Evolutionary conservation across 352 stramenopile species (phyloP).

Genomic region (Hyaloperonospora brassicae): DNA sequence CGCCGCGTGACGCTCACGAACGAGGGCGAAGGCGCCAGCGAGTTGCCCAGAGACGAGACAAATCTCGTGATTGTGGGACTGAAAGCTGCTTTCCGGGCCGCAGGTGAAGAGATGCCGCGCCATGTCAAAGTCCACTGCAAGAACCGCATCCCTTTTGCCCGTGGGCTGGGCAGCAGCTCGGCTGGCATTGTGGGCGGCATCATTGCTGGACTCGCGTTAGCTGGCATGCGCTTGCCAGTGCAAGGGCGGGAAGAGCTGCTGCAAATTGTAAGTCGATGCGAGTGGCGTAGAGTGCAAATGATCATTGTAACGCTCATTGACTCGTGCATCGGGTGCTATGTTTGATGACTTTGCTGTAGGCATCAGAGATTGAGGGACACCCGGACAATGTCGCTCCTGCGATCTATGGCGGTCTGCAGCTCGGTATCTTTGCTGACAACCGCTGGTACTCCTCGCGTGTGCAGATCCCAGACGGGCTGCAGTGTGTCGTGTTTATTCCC

Average conservation of each 20-base stretch:
- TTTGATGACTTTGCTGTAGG: constrained; percentile 20
- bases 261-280: constrained; percentile 70
- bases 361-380: constrained; percentile 97
- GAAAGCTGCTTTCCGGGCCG: constrained; percentile 92
- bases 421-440: constrained; percentile 90
- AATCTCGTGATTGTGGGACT: constrained; percentile 93
- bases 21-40: constrained; percentile 92
- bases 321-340: not conserved
- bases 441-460: constrained; percentile 97
- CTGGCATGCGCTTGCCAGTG: constrained; percentile 88
- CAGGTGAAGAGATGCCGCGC: constrained; percentile 89
- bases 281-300: not conserved
- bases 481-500: constrained; percentile 98
- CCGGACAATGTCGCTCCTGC: constrained; percentile 98
- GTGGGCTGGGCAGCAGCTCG: constrained; percentile 94
- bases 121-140: constrained; percentile 95
- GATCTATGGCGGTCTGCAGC: constrained; percentile 98
- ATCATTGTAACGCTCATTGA: constrained; percentile 3
- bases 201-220: constrained; percentile 96
- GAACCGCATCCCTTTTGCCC: constrained; percentile 95
- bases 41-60: constrained; percentile 85
- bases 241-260: constrained; percentile 91
- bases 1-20: constrained; percentile 93
- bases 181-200: constrained; percentile 98
- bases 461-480: constrained; percentile 90